Evolutionary conservation across 2,329 filamentous ascomycete species (phyloP), one percentile per base, ranked within the genome.

Genomic region (Botrytis byssoidea): DNA sequence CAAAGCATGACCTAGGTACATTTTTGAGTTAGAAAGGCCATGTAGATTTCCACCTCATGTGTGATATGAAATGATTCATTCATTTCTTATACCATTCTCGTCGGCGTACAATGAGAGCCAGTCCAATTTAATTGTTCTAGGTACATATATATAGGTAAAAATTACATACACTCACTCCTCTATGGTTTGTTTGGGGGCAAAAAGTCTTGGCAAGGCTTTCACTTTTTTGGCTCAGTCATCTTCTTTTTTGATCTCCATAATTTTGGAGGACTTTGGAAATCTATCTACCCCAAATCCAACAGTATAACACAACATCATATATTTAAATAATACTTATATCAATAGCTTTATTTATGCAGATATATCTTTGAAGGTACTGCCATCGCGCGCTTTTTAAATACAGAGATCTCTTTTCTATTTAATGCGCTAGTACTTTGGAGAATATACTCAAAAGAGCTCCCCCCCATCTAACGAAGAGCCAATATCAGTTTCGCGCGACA

Each of bases 201-300:
- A 55, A 67, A 55, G 25, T 55, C 65, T 67, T 67, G 46, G 65
- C 65, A 67, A 67, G 46, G 74, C 74, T 65, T 73, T 75, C 32
- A 10, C 44, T 3, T 51, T 57, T 57, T 65, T 29, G 40, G 46
- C n/a, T 68, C 64, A 68, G 65, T 68, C 66, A 74, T 59, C 73
- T 73, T 66, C 73, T 71, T 57, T 72, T 59, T 35, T 57, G 51
- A 48, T 42, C 55, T 74, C 69, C 73, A 75, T 74, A 75, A 77
- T 75, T 75, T 76, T 75, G 59, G 16, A 70, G 55, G 48, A 57
- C 55, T 69, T 66, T 20, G 18, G n/a, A 69, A 69, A 57, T 57
- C n/a, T 46, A 61, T 29, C 40, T 18, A 16, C 55, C 42, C n/a
- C 35, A 61, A 46, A 44, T 16, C 20, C n/a, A 55, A 68, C 44